A percentile compares a stretch with the other conserved stretches of the same genome.
phyloP scores from a whole-genome alignment of 208 protist species.

The Wallacemonas sp. region DNA sequence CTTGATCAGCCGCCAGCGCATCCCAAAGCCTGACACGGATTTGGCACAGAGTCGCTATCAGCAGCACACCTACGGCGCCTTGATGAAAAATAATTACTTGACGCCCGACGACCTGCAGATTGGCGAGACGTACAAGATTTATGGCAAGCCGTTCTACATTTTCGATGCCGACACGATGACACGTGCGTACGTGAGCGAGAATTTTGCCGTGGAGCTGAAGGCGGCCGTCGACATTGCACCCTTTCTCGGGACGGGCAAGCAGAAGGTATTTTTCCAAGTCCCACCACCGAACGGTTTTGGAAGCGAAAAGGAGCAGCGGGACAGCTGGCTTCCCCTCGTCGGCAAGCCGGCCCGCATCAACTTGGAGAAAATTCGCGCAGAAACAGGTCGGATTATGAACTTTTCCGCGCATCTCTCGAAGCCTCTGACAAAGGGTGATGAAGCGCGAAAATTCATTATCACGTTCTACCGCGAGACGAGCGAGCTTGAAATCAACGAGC shows the following conservation, averaged over 20 bases:
- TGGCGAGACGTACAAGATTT: constrained; percentile 84
- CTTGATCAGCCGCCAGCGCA: constrained; percentile 77
- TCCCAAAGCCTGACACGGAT: constrained; percentile 53
- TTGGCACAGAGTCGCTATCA: constrained; percentile 58
- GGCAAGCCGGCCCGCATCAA: constrained; percentile 70
- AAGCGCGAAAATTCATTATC: constrained; percentile 83
- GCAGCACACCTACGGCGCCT: constrained; percentile 85
- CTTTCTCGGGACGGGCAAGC: constrained; percentile 51
- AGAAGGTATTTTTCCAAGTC: constrained; percentile 68
- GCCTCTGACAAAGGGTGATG: constrained; percentile 69
- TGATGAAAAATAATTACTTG: constrained; percentile 88
- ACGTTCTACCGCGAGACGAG: constrained; percentile 89
- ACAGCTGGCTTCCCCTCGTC: constrained; percentile 78
- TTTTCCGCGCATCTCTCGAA: constrained; percentile 72
- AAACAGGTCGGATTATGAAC: constrained; percentile 84
- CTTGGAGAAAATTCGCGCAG: constrained; percentile 55
- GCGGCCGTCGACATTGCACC: constrained; percentile 59
- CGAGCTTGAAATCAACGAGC: constrained; percentile 88
- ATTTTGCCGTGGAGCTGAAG: constrained; percentile 53
- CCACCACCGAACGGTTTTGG: constrained; percentile 92
- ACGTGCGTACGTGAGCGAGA: constrained; percentile 64
- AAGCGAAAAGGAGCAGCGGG: constrained; percentile 80
- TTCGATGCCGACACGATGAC: constrained; percentile 82
- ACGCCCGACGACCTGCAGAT: constrained; percentile 75
- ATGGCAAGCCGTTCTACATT: constrained; percentile 81